Base-by-base conservation (phyloP, 441 rosid species). In the Croton laevigatus region DNA sequence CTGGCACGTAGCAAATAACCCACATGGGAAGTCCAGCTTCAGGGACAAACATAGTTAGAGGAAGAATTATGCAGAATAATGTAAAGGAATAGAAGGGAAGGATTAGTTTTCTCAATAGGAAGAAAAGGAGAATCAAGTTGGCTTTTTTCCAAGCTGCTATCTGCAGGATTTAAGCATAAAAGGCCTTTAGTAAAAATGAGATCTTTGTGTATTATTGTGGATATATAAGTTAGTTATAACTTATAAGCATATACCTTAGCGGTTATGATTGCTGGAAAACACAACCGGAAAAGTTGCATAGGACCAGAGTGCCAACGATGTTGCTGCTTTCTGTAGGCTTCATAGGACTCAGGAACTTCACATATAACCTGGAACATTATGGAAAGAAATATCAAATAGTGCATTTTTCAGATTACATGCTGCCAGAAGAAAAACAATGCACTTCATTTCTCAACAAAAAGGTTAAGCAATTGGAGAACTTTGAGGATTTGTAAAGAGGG, bases 221-320 rank as follows among this genome's bases (percentile, higher is more conserved):
- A 62, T 49, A 34, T 13, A 19, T 14, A 69, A 73, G 62, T 61
- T 40, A 42, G 36, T 52, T 1, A 40, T 52, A 27, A 27, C 32
- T 44, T 59, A 60, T 46, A 13, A 16, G 3, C 12, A 61, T 6
- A 40, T 83, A 91, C 98, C 92, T 89, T 89, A 22, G 97, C 86
- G 75, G 90, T 80, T 78, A 89, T 70, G 72, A 91, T 91, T 66
- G 92, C 87, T 23, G 90, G 91, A 74, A 94, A 87, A 75, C 98
- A 94, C 83, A 94, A 73, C 67, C 98, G 97, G 80, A 94, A 94
- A 65, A 94, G 98, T 63, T 91, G 89, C 90, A 91, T 91, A 1
- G 97, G 98, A 62, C 98, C 98, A 0, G 97, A 94, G 76, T 94
- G 97, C 97, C 98, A 94, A 45, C 98, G 91, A 76, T 93, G 97